Evolutionary conservation across 805 yeast species (phyloP).

Genomic region (Blastobotrys parvus): DNA sequence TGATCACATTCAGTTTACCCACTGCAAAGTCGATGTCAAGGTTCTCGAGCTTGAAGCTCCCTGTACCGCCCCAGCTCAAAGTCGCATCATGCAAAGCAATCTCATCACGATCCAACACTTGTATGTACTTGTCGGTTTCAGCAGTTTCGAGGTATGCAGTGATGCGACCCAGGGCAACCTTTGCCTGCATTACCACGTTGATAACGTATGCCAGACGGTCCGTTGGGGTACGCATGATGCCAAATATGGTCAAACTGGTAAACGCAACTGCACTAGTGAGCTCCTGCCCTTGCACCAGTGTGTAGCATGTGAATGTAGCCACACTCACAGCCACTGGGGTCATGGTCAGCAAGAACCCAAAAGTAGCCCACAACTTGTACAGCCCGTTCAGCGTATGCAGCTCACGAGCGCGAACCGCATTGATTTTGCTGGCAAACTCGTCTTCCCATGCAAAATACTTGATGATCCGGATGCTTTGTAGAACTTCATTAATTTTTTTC

Average conservation of each 20-base stretch:
- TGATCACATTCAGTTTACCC: conserved; percentile 77
- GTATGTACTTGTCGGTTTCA: conserved; percentile 83
- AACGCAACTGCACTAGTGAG: conserved; percentile 91
- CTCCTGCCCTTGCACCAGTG: conserved; percentile 56
- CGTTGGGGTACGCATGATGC: conserved; percentile 74
- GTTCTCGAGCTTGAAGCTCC: conserved; percentile 62
- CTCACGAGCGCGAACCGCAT: conserved; percentile 69
- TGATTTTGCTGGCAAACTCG: conserved; percentile 63
- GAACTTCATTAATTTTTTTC: conserved; percentile 84
- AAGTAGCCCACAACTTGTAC: conserved; percentile 55
- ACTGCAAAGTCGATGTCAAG: conserved; percentile 58
- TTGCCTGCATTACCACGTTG: conserved; percentile 79
- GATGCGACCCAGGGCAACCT: conserved; percentile 87
- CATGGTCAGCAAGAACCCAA: conserved; percentile 65
- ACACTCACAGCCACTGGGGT: conserved; percentile 80
- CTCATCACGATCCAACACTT: conserved; percentile 44
- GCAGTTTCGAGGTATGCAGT: conserved; percentile 69
- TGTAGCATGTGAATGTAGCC: conserved; percentile 72
- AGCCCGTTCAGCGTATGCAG: conserved; percentile 49
- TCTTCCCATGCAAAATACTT: conserved; percentile 96
- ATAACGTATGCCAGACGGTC: conserved; percentile 89
- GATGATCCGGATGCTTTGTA: conserved; percentile 85
- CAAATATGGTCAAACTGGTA: conserved; percentile 82
- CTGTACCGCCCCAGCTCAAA: conserved; percentile 34
- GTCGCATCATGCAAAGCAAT: conserved; percentile 62